Base-by-base conservation (phyloP, 768 basidiomycete genomes). In the Pholiota molesta region DNA sequence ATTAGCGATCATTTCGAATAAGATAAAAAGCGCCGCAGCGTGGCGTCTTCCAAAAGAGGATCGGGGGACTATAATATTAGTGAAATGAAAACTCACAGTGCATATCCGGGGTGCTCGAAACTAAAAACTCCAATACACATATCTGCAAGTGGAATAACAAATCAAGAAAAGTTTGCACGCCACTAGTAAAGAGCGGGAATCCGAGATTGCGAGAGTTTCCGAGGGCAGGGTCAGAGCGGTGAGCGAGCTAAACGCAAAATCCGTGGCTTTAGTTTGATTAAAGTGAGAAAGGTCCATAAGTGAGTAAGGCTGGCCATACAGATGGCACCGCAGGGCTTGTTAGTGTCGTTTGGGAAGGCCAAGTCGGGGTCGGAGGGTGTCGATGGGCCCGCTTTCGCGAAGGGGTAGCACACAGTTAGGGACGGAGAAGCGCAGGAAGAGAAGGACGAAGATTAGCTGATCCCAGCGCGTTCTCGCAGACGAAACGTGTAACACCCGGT, bases 91-190 rank as follows among this genome's bases (percentile, higher is more conserved):
- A 80, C 88, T 77, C 75, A 93, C 92, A 94, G 81, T 10, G 91
- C 86, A 70, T 92, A 94, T 51, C 88, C 85, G 28, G 87, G 86
- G 69, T 91, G 88, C 54, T 90, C 84, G 3, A 93, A 79, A 57
- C 90, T 83, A 86, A 89, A 94, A 69, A 92, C 82, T 37, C 81
- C 90, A 65, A 94, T 84, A 72, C 92, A 94, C 92, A 94, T 94
- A 52, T 35, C 45, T 62, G 45, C 33, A 40, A 47, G 52, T 21
- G 54, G 54, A 54, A 60, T 60, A 55, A 52, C 65, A 39, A 55
- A 37, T 39, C 53, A 40, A 35, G 53, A 35, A 54, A 11, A 14
- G 21, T 19, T 37, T 28, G 19, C 53, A 37, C 53, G 19, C n/a
- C n/a, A 23, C n/a, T 37, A 40, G 17, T 13, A 29, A 29, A 17